These are phyloP conservation scores for Trypanosoma scelopori DNA, from an alignment of 208 protist species.

Conservation along the genomic window DNA sequence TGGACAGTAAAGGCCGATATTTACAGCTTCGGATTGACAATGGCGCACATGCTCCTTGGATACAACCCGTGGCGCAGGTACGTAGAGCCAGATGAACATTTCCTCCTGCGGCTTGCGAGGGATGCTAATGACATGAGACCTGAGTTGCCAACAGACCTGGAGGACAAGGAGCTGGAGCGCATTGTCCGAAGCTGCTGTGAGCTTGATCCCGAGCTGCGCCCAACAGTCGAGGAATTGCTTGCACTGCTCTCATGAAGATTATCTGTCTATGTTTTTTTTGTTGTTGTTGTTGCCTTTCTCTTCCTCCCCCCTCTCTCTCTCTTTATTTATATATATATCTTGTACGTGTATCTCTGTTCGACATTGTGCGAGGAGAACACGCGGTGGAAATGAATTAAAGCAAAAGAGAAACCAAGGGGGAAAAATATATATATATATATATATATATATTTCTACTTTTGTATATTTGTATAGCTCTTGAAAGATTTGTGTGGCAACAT, in stretches of 20 bases:
- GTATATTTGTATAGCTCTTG: no score
- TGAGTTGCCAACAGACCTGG: conserved; percentile 28
- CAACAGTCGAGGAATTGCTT: conserved; percentile 49
- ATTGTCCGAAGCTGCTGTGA: conserved; percentile 50
- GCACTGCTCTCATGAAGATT: conserved; percentile 36
- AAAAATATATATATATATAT: no score
- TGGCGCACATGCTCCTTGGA: conserved; percentile 26
- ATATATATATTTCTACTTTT: no score
- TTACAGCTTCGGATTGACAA: conserved; percentile 31
- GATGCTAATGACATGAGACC: conserved; percentile 43
- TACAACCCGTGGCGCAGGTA: conserved; percentile 25
- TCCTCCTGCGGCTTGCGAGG: conserved; percentile 40
- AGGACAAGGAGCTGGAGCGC: conserved; percentile 40
- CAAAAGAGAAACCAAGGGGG: no score
- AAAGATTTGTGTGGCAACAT: no score
- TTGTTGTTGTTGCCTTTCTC: no score
- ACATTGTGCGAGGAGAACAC: no score
- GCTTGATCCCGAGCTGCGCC: conserved; percentile 36
- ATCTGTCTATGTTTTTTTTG: no score
- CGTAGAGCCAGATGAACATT: conserved; percentile 46
- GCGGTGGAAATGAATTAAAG: no score
- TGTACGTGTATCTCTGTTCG: no score
- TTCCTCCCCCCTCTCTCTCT: no score
- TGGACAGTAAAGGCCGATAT: conserved; percentile 23
- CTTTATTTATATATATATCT: no score